Base-by-base conservation (phyloP, 106 monocot species). In the Dendrobium chrysotoxum region DNA sequence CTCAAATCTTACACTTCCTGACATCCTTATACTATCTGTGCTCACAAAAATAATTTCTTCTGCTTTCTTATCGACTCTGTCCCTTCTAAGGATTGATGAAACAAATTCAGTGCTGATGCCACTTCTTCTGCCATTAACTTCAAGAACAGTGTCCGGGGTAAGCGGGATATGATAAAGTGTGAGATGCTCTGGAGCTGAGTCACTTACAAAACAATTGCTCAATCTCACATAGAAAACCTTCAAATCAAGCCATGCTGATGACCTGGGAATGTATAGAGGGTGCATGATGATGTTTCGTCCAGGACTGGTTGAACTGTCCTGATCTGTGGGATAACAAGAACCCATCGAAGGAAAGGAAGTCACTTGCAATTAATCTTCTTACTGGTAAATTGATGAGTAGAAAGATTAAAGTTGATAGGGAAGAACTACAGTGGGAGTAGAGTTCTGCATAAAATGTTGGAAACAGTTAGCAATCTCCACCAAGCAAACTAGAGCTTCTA, bases 181-280 rank as follows among this genome's bases (percentile, higher is more conserved):
- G 54, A 94, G 85, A 66, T 78, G 45, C 46, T 86, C 84, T 0
- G 85, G 90, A 21, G 86, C 86, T 28, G 80, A 84, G 21, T 89
- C 88, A 79, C 90, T 72, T 2, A 84, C 79, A 39, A 83, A 73
- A 67, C 70, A 93, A 70, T 87, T 86, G 84, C 83, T 90, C 41
- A 90, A 57, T 50, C 93, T 96, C 54, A 96, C 79, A 79, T 93
- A 96, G 77, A 96, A 96, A 61, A 96, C 93, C 40, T 82, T 86
- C 50, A 93, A 58, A 38, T 88, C 87, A 65, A 93, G 82, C 85
- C 87, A 87, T 30, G 90, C 76, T 13, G 70, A 72, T 28, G 41
- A 80, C 44, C 57, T 87, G 2, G 77, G 88, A 13, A 53, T 35
- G 82, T 81, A 79, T 23, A 83, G 74, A 80, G 86, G 79, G 54